Base-by-base conservation (phyloP, 768 basidiomycete genomes). In the Pisolithus orientalis region DNA sequence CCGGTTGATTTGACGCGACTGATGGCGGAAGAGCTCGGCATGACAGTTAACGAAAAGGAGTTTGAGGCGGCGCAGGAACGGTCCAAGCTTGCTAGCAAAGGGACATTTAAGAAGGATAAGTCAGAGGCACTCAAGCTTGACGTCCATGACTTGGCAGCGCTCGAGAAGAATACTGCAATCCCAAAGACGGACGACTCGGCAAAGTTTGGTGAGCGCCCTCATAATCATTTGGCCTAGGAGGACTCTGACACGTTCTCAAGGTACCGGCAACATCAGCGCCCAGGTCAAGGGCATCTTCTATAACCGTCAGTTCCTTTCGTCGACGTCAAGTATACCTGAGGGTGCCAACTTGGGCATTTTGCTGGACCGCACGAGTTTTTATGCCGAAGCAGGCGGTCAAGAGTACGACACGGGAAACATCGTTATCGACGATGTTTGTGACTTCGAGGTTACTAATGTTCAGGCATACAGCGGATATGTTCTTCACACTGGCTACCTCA, bases 371-470 rank as follows among this genome's bases (percentile, higher is more conserved):
- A 97, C 96, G 4, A 92, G 87, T 71, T 97, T 98, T 70, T 99
- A 99, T 57, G 94, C 96, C 6, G 96, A 99, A 71, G 80, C 92
- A 37, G 96, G 96, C 62, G 96, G 96, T 27, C 96, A 99, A 65
- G 95, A 98, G 70, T 84, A 90, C 61, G 96, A 99, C 66, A 97
- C 91, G 0, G 96, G 96, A 50, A 90, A 87, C 60, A 90, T 99
- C 57, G 84, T 93, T 27, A 87, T 97, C 49, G 95, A 96, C 56
- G 94, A 87, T 39, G 74, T 82, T 54, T 85, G 90, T 32, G 93
- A 96, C 67, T 99, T 98, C 66, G 85, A 90, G 64, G 96, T 99
- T 47, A 81, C 80, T 44, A 89, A 98, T 61, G 94, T 95, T 7
- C 95, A 98, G 68, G 83, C 83, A 4, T 98, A 85, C 72, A 97